phyloP scores from a whole-genome alignment of 257 asterid species.

The Solanum habrochaites region DNA sequence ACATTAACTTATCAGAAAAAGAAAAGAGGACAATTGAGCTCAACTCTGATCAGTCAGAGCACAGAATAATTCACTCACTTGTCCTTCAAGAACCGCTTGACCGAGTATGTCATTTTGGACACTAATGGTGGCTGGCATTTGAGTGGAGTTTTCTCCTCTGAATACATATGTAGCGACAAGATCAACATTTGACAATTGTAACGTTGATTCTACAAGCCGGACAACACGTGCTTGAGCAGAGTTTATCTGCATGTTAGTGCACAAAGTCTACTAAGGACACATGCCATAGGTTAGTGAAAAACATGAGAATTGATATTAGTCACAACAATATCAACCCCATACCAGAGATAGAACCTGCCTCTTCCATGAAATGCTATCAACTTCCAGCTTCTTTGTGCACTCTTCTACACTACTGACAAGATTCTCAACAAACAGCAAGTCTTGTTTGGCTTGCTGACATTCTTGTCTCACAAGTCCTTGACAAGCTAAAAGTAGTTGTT shows the following conservation, averaged over 20 bases:
- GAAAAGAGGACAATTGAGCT: background rate
- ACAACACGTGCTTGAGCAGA: slow-evolving; percentile 52
- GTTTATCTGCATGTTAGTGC: slow-evolving; percentile 50
- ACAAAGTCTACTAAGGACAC: background rate
- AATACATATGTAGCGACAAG: slow-evolving; percentile 55
- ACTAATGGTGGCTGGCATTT: slow-evolving; percentile 54
- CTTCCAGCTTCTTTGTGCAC: slow-evolving; percentile 54
- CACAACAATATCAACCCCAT: slow-evolving; percentile 1
- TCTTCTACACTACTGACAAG: slow-evolving; percentile 53
- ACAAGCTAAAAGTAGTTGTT: slow-evolving; percentile 66
- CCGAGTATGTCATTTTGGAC: slow-evolving; percentile 60
- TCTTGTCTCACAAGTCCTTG: slow-evolving; percentile 65
- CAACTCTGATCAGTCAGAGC: background rate
- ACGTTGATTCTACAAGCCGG: slow-evolving; percentile 70
- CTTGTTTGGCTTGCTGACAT: slow-evolving; percentile 54
- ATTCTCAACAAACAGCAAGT: slow-evolving; percentile 51
- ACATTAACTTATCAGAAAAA: background rate
- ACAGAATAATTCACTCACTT: slow-evolving; percentile 37
- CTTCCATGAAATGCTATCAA: slow-evolving; percentile 73
- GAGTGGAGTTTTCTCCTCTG: slow-evolving; percentile 57
- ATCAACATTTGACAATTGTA: slow-evolving; percentile 75
- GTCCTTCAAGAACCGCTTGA: slow-evolving; percentile 68
- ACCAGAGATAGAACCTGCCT: slow-evolving; percentile 73
- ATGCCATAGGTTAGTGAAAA: background rate
- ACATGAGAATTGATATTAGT: background rate